Base-by-base conservation (phyloP, 2,329 filamentous ascomycete genomes). In the Colletotrichum cordylinicola region DNA sequence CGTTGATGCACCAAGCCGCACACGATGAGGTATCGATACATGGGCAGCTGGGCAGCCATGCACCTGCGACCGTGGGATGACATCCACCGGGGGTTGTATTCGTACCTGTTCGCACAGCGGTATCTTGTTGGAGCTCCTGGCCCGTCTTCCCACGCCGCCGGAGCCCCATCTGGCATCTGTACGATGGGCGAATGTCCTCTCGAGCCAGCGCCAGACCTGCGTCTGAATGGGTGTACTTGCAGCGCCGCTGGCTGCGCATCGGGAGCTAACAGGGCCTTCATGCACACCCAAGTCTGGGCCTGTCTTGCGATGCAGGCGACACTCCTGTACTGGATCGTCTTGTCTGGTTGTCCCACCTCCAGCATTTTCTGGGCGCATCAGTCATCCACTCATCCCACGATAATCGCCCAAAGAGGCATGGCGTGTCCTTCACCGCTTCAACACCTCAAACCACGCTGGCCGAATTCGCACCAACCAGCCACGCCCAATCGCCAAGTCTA, bases 1-100 rank as follows among this genome's bases (percentile, higher is more conserved):
- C 35, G 61, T 33, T 37, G 56, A 61, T 60, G 33, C 65, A 48
- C 64, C 33, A n/a, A 37, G 39, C 10, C 48, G 39, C 21, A 18
- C 8, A 18, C 21, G 18, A 67, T 78, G 70, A 82, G 81, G 80
- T 81, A 82, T 80, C 78, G 80, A 80, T 84, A 85, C 84, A 80
- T 81, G 79, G 78, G 16, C 37, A 62, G 77, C 84, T 84, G 83
- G 83, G 83, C 82, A 85, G 82, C 83, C 72, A 84, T 82, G 82
- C 83, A 75, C 83, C 80, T 79, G 70, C 79, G 79, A 81, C 78
- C 75, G 79, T 75, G 37, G 39, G 35, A 39, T 12, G 39, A 62
- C 52, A 12, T 58, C 37, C n/a, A 7, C 31, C 15, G 64, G 48
- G 35, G 16, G 52, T 67, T 71, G 79, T 82, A 81, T 71, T 29